These are phyloP conservation scores for Moesziomyces parantarcticus DNA, from an alignment of 1,284 basidiomycete species.

Conservation along the genomic window DNA sequence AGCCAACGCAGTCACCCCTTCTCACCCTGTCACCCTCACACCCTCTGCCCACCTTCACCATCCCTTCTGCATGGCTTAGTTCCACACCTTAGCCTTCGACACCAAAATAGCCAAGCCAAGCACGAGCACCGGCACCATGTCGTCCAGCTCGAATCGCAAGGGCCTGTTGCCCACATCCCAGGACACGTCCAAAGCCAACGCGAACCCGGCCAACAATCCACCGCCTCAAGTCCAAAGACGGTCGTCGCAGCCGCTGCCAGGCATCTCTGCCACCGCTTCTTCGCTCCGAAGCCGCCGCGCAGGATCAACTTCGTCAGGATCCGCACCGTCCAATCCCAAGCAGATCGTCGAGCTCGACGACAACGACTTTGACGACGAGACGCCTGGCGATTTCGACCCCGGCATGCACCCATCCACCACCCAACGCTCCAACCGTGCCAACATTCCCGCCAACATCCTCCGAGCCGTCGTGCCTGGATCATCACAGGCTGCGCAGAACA, in stretches of 20 bases:
- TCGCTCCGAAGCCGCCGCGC: conserved; percentile 58
- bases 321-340: conserved; percentile 16
- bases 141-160: conserved; percentile 39
- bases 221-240: conserved; percentile 39
- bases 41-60: neutral
- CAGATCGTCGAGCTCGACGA: conserved; percentile 35
- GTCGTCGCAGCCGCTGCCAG: conserved; percentile 57
- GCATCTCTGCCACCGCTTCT: conserved; percentile 62
- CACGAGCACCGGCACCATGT: conserved; percentile 9
- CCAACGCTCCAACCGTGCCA: conserved; percentile 13
- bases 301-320: conserved; percentile 29
- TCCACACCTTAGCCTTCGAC: neutral
- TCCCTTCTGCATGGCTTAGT: conserved; percentile 1
- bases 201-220: conserved; percentile 5
- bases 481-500: conserved; percentile 8
- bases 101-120: too few species aligned
- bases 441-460: conserved; percentile 14
- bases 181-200: conserved; percentile 8
- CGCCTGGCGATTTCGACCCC: conserved; percentile 53
- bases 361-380: conserved; percentile 61
- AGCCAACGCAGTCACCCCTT: too few species aligned
- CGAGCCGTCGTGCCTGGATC: conserved; percentile 26
- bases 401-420: conserved; percentile 33
- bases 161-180: conserved; percentile 50
- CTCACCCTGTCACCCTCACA: too few species aligned